Base-by-base conservation (phyloP, 768 basidiomycete species). In the Suillus decipiens region DNA sequence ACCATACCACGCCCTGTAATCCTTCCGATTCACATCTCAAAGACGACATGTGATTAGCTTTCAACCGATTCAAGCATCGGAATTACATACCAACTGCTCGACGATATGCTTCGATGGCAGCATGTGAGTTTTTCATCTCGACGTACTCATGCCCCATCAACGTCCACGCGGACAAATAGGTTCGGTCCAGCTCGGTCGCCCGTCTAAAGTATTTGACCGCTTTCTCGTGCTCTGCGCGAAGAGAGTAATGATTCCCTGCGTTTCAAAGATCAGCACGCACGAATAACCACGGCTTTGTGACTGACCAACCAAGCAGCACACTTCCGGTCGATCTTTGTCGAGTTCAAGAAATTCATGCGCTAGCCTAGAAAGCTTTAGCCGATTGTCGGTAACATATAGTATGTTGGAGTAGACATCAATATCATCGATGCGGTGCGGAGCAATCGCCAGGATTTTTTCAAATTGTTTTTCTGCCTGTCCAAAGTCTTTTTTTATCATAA, bases 101-200 rank as follows among this genome's bases (percentile, higher is more conserved):
- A 61, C 97, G 86, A 76, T 99, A 99, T 11, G 95, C 93, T 77
- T 99, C 97, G 61, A 99, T 97, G 17, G 97, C 96, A 2, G 97
- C 97, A 80, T 99, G 96, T 5, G 95, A 95, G 75, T 99, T 99
- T 78, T 99, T 99, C 89, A 97, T 89, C 78, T 99, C 97, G 50
- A 99, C 92, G 70, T 92, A 98, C 76, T 99, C 97, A 71, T 99
- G 97, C 1, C 97, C 97, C 94, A 99, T 95, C 66, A 99, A 78
- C 5, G 96, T 99, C 97, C 97, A 99, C 6, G 97, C 97, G 8
- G 95, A 92, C 51, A 99, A 82, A 76, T 95, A 99, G 2, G 92
- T 95, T 61, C 92, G 86, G 75, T 99, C 96, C 54, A 99, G 85
- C 71, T 96, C 90, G n/a, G 95, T 92, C 9, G 96, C 95, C 63